Base-by-base conservation (phyloP, 75 land plant species). In the Cunninghamia lanceolata region DNA sequence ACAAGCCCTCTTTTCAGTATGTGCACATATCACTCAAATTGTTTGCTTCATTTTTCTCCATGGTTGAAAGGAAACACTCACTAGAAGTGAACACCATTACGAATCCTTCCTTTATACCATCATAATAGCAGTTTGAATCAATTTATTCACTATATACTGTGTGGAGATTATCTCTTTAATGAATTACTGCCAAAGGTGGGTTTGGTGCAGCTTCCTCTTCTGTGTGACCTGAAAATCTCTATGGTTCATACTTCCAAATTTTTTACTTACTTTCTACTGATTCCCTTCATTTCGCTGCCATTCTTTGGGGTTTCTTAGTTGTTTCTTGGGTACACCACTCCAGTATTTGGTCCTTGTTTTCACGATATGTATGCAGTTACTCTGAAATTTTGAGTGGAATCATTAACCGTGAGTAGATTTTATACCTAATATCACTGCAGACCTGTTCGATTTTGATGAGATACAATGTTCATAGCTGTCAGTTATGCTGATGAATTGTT, bases 401-500 rank as follows among this genome's bases (percentile, higher is more conserved):
- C 10, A 39, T 78, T 19, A 39, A 40, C 46, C 16, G 4, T 39
- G 45, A 19, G 28, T 36, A 40, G 81, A 74, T 17, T 42, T 79
- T 4, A 79, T 79, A n/a, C 3, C 13, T 4, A 79, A 43, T 28
- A 10, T 79, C 30, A 10, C 28, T 42, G 50, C 0, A 38, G 82
- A 79, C 8, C 68, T 63, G 28, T 63, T 63, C 25, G 68, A 25
- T 63, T 25, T 7, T 63, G 68, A 25, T 54, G 16, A 54, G 54
- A 54, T 54, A 6, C n/a, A 68, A 68, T n/a, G 32, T 68, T 68
- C 36, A 71, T 71, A 6, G 14, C 75, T 34, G 36, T 34, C 16
- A 71, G 75, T 71, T 63, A 71, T 71, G 75, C 75, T 71, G 15
- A 71, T 71, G 75, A 71, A 79, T 79, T 28, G 19, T 21, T 38